A percentile compares a stretch with the other conserved stretches of the same genome.
These are phyloP conservation scores for Typha latifolia DNA, from an alignment of 176 grass and related monocot genomes.

Conservation along the genomic window DNA sequence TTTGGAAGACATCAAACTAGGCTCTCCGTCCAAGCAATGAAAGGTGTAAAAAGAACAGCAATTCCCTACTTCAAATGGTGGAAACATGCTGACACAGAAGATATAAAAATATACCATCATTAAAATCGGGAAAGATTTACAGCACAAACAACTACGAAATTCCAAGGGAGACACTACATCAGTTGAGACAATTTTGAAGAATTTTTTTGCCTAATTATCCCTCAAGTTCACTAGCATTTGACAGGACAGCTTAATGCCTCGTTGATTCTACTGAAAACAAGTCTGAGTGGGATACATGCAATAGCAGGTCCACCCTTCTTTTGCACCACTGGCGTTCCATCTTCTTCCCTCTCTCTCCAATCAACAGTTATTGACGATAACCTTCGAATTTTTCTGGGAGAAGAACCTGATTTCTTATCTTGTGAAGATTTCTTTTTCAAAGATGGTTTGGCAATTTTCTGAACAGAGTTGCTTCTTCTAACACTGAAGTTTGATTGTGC, in stretches of 20 bases:
- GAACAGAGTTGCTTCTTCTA: no score
- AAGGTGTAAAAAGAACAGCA: neutral
- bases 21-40: neutral
- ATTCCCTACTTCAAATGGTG: neutral
- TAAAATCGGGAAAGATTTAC: neutral
- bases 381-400: constrained; percentile 81
- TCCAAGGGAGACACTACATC: no score
- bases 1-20: no score
- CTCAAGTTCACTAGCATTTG: constrained; percentile 26
- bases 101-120: neutral
- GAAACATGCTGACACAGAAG: neutral
- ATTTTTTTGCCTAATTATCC: neutral
- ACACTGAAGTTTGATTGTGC: no score
- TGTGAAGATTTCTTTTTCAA: constrained; percentile 17
- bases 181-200: neutral
- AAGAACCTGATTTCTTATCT: constrained; percentile 62
- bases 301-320: constrained; percentile 48
- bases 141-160: neutral
- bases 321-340: constrained; percentile 42
- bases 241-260: constrained; percentile 65
- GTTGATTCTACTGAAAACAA: constrained; percentile 96
- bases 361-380: constrained; percentile 47
- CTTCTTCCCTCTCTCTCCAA: constrained; percentile 23
- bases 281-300: constrained; percentile 68
- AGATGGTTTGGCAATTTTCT: neutral